Percentiles rank a stretch among this genome's conserved stretches.
phyloP scores from a whole-genome alignment of 345 rosid species.

The Gossypium bickii region DNA sequence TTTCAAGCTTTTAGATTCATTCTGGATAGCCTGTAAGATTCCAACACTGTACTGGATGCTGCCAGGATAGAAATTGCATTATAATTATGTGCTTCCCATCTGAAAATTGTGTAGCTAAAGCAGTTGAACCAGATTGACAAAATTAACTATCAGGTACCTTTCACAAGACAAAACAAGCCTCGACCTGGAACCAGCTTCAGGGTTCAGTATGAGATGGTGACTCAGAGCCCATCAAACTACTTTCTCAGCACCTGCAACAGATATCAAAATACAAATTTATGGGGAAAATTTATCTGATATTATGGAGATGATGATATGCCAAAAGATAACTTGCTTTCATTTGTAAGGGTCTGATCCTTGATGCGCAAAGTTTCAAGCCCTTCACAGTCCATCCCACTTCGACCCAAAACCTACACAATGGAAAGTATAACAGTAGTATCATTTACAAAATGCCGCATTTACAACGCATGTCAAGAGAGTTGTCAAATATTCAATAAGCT shows the following conservation, averaged over 20 bases:
- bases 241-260: slow-evolving; percentile 71
- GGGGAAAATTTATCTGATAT: not conserved
- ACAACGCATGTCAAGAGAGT: slow-evolving; percentile 15
- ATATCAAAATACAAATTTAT: slow-evolving; percentile 9
- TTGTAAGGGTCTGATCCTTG: slow-evolving; percentile 69
- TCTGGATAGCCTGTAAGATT: slow-evolving; percentile 59
- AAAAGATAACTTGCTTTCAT: slow-evolving; percentile 53
- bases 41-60: slow-evolving; percentile 70
- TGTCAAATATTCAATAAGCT: not conserved
- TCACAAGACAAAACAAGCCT: slow-evolving; percentile 60
- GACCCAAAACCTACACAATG: slow-evolving; percentile 52
- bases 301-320: slow-evolving; percentile 1
- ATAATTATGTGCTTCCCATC: slow-evolving; percentile 6
- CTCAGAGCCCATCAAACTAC: slow-evolving; percentile 80
- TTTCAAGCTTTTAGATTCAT: slow-evolving; percentile 72
- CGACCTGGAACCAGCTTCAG: slow-evolving; percentile 49
- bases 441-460: slow-evolving; percentile 6
- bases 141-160: slow-evolving; percentile 46
- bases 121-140: not conserved
- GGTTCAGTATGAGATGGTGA: slow-evolving; percentile 70
- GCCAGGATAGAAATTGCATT: slow-evolving; percentile 34
- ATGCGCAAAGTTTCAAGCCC: slow-evolving; percentile 62
- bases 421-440: not conserved
- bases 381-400: slow-evolving; percentile 63
- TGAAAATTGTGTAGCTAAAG: no score